These are phyloP conservation scores for Paracoccidioides brasiliensis DNA, from an alignment of 2,329 filamentous ascomycete species.

Conservation along the genomic window DNA sequence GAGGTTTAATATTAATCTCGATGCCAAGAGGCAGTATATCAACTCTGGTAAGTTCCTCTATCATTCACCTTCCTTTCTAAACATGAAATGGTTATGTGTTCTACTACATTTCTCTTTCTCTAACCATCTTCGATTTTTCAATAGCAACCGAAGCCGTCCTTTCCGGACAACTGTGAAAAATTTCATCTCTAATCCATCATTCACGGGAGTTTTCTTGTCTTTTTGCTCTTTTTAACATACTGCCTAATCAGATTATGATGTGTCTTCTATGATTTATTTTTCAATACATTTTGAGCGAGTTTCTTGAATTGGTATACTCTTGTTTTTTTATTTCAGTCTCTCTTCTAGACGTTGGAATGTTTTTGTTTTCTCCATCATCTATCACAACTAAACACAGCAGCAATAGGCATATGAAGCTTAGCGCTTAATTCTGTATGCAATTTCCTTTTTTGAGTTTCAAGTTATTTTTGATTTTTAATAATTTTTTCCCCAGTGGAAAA, in stretches of 20 bases:
- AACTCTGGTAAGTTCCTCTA: constrained; percentile 58
- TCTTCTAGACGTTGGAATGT: not conserved
- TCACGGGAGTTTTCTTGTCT: not conserved
- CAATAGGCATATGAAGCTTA: not conserved
- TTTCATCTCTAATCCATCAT: not conserved
- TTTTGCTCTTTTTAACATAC: not conserved
- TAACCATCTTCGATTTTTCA: constrained; percentile 12
- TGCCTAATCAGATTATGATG: not conserved
- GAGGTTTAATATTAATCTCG: constrained; percentile 74
- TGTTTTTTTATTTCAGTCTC: not conserved
- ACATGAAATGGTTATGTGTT: not conserved
- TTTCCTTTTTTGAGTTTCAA: not conserved
- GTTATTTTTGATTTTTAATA: not conserved
- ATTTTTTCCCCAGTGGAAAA: not conserved
- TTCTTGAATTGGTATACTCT: not conserved
- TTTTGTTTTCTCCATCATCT: not conserved
- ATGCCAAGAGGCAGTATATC: constrained; percentile 84
- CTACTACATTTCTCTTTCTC: constrained; percentile 9
- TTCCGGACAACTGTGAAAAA: constrained; percentile 54
- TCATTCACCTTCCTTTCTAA: not conserved
- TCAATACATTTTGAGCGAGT: constrained; percentile 1
- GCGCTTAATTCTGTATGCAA: not conserved
- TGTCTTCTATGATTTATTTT: not conserved
- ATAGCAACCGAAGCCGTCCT: constrained; percentile 64
- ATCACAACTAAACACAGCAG: not conserved